Percentiles rank a stretch among this genome's conserved stretches.
These are phyloP conservation scores for Ophiostoma sp. DNA, from an alignment of 2,329 filamentous ascomycete genomes.

Conservation along the genomic window DNA sequence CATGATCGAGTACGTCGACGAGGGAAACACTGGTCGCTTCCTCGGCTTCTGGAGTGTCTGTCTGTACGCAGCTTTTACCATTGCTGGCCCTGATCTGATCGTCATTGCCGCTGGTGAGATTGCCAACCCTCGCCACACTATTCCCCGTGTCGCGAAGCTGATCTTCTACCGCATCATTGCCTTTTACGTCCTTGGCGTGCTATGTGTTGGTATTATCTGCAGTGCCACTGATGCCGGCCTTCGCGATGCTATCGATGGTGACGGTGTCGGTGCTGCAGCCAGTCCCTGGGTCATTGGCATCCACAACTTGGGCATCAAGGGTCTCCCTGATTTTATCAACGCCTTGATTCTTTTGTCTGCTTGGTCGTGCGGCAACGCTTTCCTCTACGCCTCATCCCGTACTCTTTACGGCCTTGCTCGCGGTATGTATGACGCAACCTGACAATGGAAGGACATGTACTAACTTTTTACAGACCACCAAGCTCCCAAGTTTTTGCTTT, in stretches of 20 bases:
- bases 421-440: slow-evolving; percentile 21
- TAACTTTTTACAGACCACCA: slow-evolving; percentile 32
- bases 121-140: slow-evolving; percentile 61
- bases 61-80: slow-evolving; percentile 39
- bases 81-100: slow-evolving; percentile 54
- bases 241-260: slow-evolving; percentile 36
- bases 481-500: slow-evolving; percentile 37
- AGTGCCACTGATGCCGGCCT: slow-evolving; percentile 50
- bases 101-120: slow-evolving; percentile 67
- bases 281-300: slow-evolving; percentile 66
- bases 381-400: slow-evolving; percentile 45
- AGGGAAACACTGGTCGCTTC: slow-evolving; percentile 38
- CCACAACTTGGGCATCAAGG: slow-evolving; percentile 60
- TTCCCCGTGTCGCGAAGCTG: slow-evolving; percentile 61
- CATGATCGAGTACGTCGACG: slow-evolving; percentile 36
- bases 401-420: slow-evolving; percentile 39
- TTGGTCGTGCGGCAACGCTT: slow-evolving; percentile 57
- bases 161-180: slow-evolving; percentile 65
- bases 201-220: slow-evolving; percentile 62
- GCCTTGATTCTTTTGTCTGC: slow-evolving; percentile 54
- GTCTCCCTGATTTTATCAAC: slow-evolving; percentile 63
- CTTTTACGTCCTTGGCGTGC: slow-evolving; percentile 62
- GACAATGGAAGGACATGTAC: not conserved
- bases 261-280: slow-evolving; percentile 40
- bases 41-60: slow-evolving; percentile 31